A percentile compares a stretch with the other conserved stretches of the same genome.
Evolutionary conservation across 2,329 filamentous ascomycete species (phyloP).

Genomic region (Lasiodiplodia theobromae): DNA sequence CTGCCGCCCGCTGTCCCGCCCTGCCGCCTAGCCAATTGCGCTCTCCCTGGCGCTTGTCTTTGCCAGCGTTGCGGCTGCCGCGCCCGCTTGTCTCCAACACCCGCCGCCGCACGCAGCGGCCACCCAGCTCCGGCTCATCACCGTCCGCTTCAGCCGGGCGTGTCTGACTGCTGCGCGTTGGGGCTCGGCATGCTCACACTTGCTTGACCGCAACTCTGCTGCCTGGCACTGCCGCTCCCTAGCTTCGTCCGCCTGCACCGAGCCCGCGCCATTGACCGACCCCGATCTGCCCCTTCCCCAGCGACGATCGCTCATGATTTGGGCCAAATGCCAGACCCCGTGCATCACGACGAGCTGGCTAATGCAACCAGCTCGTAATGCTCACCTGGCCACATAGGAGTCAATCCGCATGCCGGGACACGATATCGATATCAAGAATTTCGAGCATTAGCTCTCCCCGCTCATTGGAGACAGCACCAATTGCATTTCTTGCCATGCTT

Average conservation of each 20-base stretch:
- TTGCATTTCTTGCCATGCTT: background rate
- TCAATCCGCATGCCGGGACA: background rate
- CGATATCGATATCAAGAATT: background rate
- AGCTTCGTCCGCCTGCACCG: background rate
- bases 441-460: background rate
- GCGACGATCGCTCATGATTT: background rate
- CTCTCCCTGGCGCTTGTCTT: background rate
- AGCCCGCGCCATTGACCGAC: background rate
- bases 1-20: conserved; percentile 1
- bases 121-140: background rate
- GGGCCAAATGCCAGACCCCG: background rate
- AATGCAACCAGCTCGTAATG: background rate
- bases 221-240: background rate
- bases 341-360: background rate
- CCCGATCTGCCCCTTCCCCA: background rate
- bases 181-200: no score
- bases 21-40: conserved; percentile 4
- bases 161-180: background rate
- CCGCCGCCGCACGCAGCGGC: background rate
- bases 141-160: background rate
- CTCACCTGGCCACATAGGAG: background rate
- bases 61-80: background rate
- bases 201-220: conserved; percentile 11
- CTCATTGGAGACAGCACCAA: background rate
- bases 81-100: background rate